Base-by-base conservation (phyloP, 202 grass and related monocot genomes). In the Musa balbisiana region DNA sequence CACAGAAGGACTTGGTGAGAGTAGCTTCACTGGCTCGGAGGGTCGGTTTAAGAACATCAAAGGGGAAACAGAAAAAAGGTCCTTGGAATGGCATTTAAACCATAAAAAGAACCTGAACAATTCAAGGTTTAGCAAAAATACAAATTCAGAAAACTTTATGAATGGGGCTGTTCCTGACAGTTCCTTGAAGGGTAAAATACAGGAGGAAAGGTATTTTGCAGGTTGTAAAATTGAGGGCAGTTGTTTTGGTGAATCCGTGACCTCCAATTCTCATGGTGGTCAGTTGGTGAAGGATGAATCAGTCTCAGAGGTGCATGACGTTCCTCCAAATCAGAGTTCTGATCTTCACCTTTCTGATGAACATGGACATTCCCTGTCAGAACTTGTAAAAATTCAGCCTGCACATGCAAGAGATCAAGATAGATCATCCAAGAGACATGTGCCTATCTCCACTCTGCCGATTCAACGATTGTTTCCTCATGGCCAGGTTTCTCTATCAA, bases 311-410 rank as follows among this genome's bases (percentile, higher is more conserved):
- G 65, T 49, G 20, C 52, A 67, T 49, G 76, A 49, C 22, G 26
- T 83, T 59, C 52, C 55, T 25, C 70, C 51, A 71, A 26, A 53
- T 70, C 67, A 49, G 67, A 70, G 49, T 9, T 17, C 67, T 70
- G 67, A 20, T n/a, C 29, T 20, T 70, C 67, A 49, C 27, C n/a
- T 49, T 49, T 9, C 53, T 64, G 49, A 8, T 22, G 81, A 75
- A 49, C 58, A 75, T 68, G 83, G 87, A 66, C 74, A 71, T 49
- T 64, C 83, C 55, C 77, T 77, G 49, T 87, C 84, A 62, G 84
- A 85, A 70, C 80, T 80, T 70, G 77, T 83, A 78, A 89, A 85
- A 74, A 86, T 81, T 23, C 82, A 72, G 59, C 89, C 87, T 66
- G 80, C 51, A 51, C 17, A 58, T 52, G 14, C 26, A 24, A 79